Percentiles rank a stretch among this genome's conserved stretches.
Conservation (phyloP, 768 basidiomycete genomes). For the Boletus vinaceobasis region DNA sequence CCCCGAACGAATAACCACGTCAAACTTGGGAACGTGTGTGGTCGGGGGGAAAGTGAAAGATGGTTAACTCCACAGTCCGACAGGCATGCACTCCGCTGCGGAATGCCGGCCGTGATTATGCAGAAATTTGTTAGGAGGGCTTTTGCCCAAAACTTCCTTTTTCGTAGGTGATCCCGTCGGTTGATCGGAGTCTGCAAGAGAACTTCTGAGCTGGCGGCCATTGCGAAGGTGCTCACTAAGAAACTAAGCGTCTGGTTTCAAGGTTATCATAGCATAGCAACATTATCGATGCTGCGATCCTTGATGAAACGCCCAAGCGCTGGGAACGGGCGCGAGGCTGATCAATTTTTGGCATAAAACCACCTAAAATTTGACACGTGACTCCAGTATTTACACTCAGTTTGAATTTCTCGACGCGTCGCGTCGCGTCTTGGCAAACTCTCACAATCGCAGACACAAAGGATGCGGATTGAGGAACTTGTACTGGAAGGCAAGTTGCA, state of each 20-base stretch:
- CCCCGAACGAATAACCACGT: background rate
- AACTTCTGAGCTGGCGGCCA: too few species aligned
- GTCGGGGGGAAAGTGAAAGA: background rate
- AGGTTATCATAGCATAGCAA: background rate
- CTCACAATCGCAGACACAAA: constrained; percentile 14
- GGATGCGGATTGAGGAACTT: constrained; percentile 92
- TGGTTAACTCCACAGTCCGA: background rate
- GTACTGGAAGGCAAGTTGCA: constrained; percentile 73
- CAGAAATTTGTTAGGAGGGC: constrained; percentile 9
- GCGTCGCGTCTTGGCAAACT: constrained; percentile 28
- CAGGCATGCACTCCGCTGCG: background rate
- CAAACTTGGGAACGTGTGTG: background rate
- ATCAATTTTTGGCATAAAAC: constrained; percentile 1
- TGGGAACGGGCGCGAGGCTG: background rate
- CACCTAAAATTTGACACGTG: constrained; percentile 13
- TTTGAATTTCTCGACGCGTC: constrained; percentile 25
- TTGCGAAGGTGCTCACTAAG: background rate
- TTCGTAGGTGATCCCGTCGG: background rate
- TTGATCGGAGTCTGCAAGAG: background rate
- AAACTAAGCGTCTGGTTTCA: background rate
- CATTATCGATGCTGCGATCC: background rate
- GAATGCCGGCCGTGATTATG: constrained; percentile 8
- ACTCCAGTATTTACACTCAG: constrained; percentile 21
- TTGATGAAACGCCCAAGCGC: constrained; percentile 12
- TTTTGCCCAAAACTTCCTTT: constrained; percentile 20